phyloP scores from a whole-genome alignment of 768 basidiomycete genomes.

The Collybia mongolica region DNA sequence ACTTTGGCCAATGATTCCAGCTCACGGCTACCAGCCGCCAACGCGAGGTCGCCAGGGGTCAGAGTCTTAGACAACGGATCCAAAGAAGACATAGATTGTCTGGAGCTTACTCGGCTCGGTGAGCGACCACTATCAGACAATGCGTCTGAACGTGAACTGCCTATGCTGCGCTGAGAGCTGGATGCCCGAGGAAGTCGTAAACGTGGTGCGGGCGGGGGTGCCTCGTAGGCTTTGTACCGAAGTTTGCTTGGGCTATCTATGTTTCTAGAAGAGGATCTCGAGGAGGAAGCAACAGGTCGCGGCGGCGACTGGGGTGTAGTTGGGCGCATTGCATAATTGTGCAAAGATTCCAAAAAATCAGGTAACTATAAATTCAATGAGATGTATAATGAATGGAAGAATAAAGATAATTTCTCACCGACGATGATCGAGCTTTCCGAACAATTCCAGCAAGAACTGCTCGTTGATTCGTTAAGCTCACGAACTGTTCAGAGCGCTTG shows the following conservation, averaged over 20 bases:
- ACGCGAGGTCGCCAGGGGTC: slow-evolving; percentile 44
- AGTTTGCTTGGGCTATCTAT: slow-evolving; percentile 44
- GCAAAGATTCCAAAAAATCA: slow-evolving; percentile 58
- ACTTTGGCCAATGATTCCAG: slow-evolving; percentile 26
- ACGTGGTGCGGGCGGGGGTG: slow-evolving; percentile 52
- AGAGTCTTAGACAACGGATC: slow-evolving; percentile 24
- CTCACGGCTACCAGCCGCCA: slow-evolving; percentile 32
- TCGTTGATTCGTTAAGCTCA: slow-evolving; percentile 44
- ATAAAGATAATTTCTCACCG: slow-evolving; percentile 39
- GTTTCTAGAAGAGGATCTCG: slow-evolving; percentile 15
- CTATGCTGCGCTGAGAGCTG: slow-evolving; percentile 21
- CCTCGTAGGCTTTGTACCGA: slow-evolving; percentile 69
- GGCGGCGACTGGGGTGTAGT: slow-evolving; percentile 13
- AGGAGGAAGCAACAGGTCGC: slow-evolving; percentile 11
- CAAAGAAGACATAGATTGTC: slow-evolving; percentile 23
- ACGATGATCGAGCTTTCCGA: slow-evolving; percentile 46
- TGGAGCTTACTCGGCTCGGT: slow-evolving; percentile 21
- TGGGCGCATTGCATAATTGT: slow-evolving; percentile 5
- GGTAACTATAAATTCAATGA: slow-evolving; percentile 46
- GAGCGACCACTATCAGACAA: slow-evolving; percentile 25
- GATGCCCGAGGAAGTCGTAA: slow-evolving; percentile 31
- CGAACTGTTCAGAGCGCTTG: slow-evolving; percentile 74
- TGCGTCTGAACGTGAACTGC: slow-evolving; percentile 33
- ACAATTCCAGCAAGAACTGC: slow-evolving; percentile 46
- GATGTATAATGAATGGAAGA: background rate